Percentiles rank a stretch among this genome's conserved stretches.
These are phyloP conservation scores for Penium margaritaceum DNA, from an alignment of 139 green algal species.

Conservation along the genomic window DNA sequence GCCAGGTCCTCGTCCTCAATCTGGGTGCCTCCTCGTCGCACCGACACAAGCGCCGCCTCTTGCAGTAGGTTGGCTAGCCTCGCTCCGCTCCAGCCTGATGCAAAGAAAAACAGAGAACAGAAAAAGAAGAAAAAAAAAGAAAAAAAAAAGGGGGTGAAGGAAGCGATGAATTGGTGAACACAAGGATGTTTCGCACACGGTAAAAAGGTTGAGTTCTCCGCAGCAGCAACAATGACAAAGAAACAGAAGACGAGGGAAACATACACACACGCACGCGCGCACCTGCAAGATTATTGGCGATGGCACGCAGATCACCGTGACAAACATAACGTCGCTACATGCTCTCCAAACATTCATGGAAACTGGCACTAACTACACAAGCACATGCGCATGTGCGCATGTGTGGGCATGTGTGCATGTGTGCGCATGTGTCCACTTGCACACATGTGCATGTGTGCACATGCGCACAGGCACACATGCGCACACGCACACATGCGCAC, in stretches of 20 bases:
- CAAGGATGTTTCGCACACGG: too few species aligned
- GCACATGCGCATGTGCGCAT: neutral
- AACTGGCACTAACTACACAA: neutral
- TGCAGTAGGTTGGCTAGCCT: constrained; percentile 94
- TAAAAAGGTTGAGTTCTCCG: too few species aligned
- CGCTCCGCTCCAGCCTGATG: constrained; percentile 57
- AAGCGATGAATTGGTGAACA: too few species aligned
- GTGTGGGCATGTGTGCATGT: neutral
- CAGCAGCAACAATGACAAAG: too few species aligned
- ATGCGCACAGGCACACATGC: neutral
- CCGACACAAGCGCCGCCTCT: constrained; percentile 73
- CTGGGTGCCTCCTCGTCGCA: constrained; percentile 49
- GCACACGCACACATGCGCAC: neutral
- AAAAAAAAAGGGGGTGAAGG: neutral
- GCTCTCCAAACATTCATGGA: neutral
- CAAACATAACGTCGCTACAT: too few species aligned
- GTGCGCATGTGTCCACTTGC: neutral
- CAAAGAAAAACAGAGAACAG: constrained; percentile 6
- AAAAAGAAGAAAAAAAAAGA: neutral
- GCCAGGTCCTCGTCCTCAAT: constrained; percentile 64
- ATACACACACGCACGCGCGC: neutral
- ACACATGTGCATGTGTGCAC: neutral
- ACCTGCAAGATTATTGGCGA: neutral
- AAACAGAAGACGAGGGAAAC: too few species aligned
- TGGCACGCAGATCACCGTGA: neutral